Evolutionary conservation across 768 basidiomycete genomes (phyloP), one percentile per base, ranked within the genome.

Genomic region (Podaxis sp.): DNA sequence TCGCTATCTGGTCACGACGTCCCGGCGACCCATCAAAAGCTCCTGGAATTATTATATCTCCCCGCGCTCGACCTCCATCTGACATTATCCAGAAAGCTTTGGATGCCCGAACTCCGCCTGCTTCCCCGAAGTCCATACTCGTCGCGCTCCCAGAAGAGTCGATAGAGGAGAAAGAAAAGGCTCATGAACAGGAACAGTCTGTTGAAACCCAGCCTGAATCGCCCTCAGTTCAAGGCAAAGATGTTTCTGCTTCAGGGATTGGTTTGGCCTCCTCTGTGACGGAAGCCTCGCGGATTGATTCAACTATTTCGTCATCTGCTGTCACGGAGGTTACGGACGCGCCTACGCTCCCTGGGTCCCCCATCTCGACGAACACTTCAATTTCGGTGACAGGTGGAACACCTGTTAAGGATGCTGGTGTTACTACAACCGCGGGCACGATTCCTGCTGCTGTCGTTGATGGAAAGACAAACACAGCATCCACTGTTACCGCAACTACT

Each of bases 1-100:
- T 84, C 75, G 87, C 85, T 4, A 82, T 92, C 40, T 91, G 89
- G 88, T 88, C 90, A 0, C 81, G 82, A n/a, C 82, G 88, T 25
- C 90, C 90, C 0, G 74, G 78, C 2, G 76, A 90, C 69, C 90
- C 90, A 0, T 75, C 81, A 2, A 71, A 74, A 50, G 90, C 90
- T 0, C 89, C 88, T 1, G 83, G 85, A 3, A 83, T 91, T 61
- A 90, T 91, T 65, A 87, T 92, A 27, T 90, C 89, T 1, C 80
- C 85, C 0, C 73, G 69, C 22, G 87, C 89, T 2, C 77, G 79
- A 40, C 90, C 90, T 3, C 89, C 90, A 29, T 77, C 76, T 1
- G 75, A 85, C 57, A 75, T 91, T 22, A 69, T 90, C 0, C 76
- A 82, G 47, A 75, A 76, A 17, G 89, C 89, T n/a, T 67, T 87